Conservation (phyloP, 371 early-diverging fungal species). For the Catenaria anguillulae region DNA sequence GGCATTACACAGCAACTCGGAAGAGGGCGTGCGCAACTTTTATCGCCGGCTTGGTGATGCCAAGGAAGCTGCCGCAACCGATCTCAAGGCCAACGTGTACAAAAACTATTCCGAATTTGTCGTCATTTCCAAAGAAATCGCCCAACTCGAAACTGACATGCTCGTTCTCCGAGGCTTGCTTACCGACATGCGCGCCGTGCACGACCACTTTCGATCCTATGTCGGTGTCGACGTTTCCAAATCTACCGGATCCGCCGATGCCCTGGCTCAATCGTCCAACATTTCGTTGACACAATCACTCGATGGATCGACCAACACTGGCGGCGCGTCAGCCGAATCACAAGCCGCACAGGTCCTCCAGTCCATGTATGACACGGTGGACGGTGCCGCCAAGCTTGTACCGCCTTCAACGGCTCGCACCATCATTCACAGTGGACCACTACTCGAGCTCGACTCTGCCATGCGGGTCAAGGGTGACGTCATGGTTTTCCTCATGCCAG, state of each 20-base stretch:
- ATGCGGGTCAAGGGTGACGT: constrained; percentile 57
- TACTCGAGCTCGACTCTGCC: constrained; percentile 60
- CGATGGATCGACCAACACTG: too few relatives aligned
- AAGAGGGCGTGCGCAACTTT: constrained; percentile 45
- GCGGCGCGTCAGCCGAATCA: too few relatives aligned
- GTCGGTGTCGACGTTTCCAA: constrained; percentile 7
- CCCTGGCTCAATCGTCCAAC: too few relatives aligned
- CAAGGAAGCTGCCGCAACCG: constrained; percentile 58
- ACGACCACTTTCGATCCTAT: constrained; percentile 28
- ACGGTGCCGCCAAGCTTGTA: constrained; percentile 36
- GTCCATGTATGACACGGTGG: constrained; percentile 20
- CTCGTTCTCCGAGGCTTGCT: constrained; percentile 47
- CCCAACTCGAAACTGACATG: constrained; percentile 54
- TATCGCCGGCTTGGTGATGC: constrained; percentile 48
- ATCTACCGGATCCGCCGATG: not conserved
- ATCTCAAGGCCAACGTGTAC: constrained; percentile 77
- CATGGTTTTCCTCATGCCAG: constrained; percentile 62
- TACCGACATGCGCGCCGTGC: constrained; percentile 47
- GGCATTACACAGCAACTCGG: constrained; percentile 17
- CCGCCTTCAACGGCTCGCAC: constrained; percentile 61
- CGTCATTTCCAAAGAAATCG: constrained; percentile 83
- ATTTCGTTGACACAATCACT: too few relatives aligned
- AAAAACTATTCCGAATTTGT: constrained; percentile 89
- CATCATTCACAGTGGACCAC: constrained; percentile 59
- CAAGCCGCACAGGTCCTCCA: constrained; percentile 21